Evolutionary conservation across 2,329 filamentous ascomycete species (phyloP).

Genomic region (Colletotrichum agaves): DNA sequence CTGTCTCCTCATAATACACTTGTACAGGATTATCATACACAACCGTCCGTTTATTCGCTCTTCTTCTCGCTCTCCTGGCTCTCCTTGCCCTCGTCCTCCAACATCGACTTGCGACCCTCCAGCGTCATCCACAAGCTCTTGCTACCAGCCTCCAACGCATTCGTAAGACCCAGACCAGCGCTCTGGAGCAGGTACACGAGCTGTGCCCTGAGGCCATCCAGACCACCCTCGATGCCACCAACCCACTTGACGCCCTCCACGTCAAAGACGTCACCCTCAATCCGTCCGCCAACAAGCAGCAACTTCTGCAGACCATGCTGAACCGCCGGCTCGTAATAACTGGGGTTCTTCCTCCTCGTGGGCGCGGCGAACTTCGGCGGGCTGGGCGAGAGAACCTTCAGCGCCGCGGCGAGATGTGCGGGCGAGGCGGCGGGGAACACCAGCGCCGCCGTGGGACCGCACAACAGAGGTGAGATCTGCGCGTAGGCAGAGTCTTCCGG

Average conservation of each 20-base stretch:
- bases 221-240: slow-evolving; percentile 81
- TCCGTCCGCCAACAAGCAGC: slow-evolving; percentile 83
- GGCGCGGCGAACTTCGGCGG: slow-evolving; percentile 81
- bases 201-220: slow-evolving; percentile 84
- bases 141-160: slow-evolving; percentile 80
- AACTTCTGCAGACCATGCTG: slow-evolving; percentile 89
- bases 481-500: slow-evolving; percentile 57
- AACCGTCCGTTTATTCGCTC: slow-evolving; percentile 15
- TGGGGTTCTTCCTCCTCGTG: slow-evolving; percentile 77
- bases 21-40: slow-evolving; percentile 39
- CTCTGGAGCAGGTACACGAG: slow-evolving; percentile 84
- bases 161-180: slow-evolving; percentile 80
- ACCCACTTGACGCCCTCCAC: slow-evolving; percentile 72
- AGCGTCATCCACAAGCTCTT: slow-evolving; percentile 89
- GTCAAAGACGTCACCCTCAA: slow-evolving; percentile 89
- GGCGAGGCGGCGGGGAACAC: slow-evolving; percentile 87
- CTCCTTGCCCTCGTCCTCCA: slow-evolving; percentile 70
- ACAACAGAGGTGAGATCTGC: slow-evolving; percentile 78
- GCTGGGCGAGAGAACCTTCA: slow-evolving; percentile 81
- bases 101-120: slow-evolving; percentile 81
- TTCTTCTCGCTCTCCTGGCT: slow-evolving; percentile 39
- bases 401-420: slow-evolving; percentile 81
- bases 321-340: slow-evolving; percentile 82
- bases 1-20: slow-evolving; percentile 34
- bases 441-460: slow-evolving; percentile 83